Conservation (phyloP, 176 grass and related monocot genomes). For the Pharus latifolius region DNA sequence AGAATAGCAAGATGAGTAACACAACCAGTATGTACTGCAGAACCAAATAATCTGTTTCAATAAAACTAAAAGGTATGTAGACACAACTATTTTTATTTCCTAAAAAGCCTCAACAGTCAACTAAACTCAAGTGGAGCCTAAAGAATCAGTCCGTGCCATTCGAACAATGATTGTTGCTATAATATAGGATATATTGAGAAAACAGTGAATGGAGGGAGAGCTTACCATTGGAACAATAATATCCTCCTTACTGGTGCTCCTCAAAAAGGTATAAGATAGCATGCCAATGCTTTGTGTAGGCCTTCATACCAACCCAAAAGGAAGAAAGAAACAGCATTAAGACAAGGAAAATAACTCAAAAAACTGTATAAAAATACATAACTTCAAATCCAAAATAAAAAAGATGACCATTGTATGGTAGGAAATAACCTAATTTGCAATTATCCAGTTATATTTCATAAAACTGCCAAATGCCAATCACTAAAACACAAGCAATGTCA, state of each 20-base stretch:
- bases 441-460: too few species aligned
- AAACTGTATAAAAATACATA: background rate
- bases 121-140: background rate
- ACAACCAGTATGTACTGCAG: background rate
- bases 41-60: background rate
- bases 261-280: constrained; percentile 93
- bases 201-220: background rate
- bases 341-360: constrained; percentile 19
- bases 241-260: constrained; percentile 77
- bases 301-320: constrained; percentile 34
- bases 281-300: constrained; percentile 92
- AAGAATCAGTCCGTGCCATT: background rate
- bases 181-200: background rate
- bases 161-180: background rate
- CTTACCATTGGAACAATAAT: constrained; percentile 97
- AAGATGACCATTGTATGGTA: background rate
- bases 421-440: background rate
- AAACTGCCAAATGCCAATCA: background rate
- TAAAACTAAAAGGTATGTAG: background rate
- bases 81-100: background rate
- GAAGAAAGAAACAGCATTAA: constrained; percentile 8
- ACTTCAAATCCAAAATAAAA: background rate
- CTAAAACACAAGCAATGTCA: background rate
- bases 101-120: background rate
- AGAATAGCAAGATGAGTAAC: too few species aligned